phyloP scores from a whole-genome alignment of 768 basidiomycete genomes.

The Macrocybe gigantea region DNA sequence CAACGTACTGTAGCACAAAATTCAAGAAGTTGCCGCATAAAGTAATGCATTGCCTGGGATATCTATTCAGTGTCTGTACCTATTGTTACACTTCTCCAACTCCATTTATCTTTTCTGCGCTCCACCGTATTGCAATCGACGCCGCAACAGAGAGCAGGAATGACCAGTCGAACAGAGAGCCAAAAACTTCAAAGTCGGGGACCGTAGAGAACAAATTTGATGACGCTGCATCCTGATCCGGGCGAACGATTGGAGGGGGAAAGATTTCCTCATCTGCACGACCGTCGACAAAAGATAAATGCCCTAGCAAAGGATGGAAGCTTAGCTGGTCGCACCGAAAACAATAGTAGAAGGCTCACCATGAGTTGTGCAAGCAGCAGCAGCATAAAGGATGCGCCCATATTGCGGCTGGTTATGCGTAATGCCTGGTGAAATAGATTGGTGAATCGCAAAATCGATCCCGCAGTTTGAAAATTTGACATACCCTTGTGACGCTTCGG shows the following conservation, averaged over 20 bases:
- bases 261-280: slow-evolving; percentile 81
- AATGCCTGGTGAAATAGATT: slow-evolving; percentile 33
- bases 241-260: slow-evolving; percentile 38
- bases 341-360: slow-evolving; percentile 35
- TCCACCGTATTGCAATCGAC: slow-evolving; percentile 51
- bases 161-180: slow-evolving; percentile 66
- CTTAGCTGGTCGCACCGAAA: not conserved
- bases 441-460: not conserved
- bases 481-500: slow-evolving; percentile 56
- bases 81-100: slow-evolving; percentile 11
- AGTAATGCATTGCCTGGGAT: no score
- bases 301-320: slow-evolving; percentile 38
- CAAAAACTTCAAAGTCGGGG: slow-evolving; percentile 70
- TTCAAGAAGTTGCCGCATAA: no score
- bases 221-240: slow-evolving; percentile 7
- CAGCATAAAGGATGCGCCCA: slow-evolving; percentile 72
- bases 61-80: no score
- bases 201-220: slow-evolving; percentile 65
- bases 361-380: slow-evolving; percentile 78
- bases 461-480: slow-evolving; percentile 10
- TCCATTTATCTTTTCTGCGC: slow-evolving; percentile 36
- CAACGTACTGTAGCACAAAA: no score
- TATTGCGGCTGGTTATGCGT: slow-evolving; percentile 59
- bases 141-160: slow-evolving; percentile 56
- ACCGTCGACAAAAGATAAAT: slow-evolving; percentile 81